These are phyloP conservation scores for Aspergillus novofumigatus DNA, from an alignment of 2,329 filamentous ascomycete genomes.

Conservation along the genomic window DNA sequence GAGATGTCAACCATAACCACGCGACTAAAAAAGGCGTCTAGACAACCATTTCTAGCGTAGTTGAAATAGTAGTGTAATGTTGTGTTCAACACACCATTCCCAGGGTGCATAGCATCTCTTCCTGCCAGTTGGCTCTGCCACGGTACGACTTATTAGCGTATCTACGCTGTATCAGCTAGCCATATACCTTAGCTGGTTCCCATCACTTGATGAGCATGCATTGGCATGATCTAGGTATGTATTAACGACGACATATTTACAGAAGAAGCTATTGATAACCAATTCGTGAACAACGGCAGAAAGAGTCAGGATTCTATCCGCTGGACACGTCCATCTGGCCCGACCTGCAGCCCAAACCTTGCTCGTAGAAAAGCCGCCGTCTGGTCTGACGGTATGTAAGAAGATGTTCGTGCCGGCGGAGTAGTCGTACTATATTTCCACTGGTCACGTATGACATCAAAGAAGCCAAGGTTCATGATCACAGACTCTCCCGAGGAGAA, in stretches of 20 bases:
- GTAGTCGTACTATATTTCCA: constrained; percentile 30
- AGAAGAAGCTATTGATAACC: not conserved
- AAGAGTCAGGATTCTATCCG: constrained; percentile 22
- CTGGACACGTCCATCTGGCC: constrained; percentile 31
- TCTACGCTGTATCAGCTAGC: no score
- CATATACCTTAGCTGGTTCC: no score
- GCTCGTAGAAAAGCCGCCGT: constrained; percentile 35
- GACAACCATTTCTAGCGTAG: no score
- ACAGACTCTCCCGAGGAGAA: constrained; percentile 36
- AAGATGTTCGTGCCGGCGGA: constrained; percentile 16
- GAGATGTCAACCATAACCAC: no score
- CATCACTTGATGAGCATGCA: no score
- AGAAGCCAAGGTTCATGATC: constrained; percentile 35
- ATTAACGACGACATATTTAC: constrained; percentile 7
- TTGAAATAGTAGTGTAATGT: no score
- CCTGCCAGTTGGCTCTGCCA: no score
- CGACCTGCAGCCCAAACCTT: constrained; percentile 37
- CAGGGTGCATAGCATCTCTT: no score
- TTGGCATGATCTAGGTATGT: not conserved
- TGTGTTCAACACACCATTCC: no score
- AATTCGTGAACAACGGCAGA: no score
- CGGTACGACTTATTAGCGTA: no score
- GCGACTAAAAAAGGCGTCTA: no score
- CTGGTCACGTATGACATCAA: constrained; percentile 35
- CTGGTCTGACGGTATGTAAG: constrained; percentile 29